phyloP scores from a whole-genome alignment of 768 basidiomycete species.

The Panellus pusillus region DNA sequence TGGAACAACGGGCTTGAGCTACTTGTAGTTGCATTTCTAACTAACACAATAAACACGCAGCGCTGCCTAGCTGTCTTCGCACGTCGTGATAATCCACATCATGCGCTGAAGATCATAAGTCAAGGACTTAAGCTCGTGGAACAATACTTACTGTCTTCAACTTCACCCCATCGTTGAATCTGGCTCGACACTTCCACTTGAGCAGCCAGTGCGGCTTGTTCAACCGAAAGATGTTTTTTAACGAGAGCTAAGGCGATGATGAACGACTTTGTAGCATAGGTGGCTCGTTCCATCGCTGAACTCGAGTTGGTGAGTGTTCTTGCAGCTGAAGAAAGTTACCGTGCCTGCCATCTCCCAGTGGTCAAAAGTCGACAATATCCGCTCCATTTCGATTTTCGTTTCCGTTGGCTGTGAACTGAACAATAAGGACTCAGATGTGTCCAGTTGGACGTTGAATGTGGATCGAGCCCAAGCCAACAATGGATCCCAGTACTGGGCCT shows the following conservation, averaged over 20 bases:
- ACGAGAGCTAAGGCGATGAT: conserved; percentile 85
- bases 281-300: conserved; percentile 87
- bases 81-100: conserved; percentile 98
- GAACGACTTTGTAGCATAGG: conserved; percentile 88
- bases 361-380: conserved; percentile 64
- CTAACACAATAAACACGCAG: conserved; percentile 57
- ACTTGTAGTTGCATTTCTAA: conserved; percentile 15
- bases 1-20: not conserved
- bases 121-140: conserved; percentile 2
- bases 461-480: conserved; percentile 75
- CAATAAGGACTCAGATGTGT: conserved; percentile 70
- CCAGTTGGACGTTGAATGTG: conserved; percentile 66
- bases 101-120: conserved; percentile 62
- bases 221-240: conserved; percentile 70
- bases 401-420: conserved; percentile 67
- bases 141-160: conserved; percentile 87
- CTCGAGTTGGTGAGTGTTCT: not conserved
- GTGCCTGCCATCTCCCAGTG: conserved; percentile 88
- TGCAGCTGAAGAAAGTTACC: conserved; percentile 25
- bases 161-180: conserved; percentile 98
- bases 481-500: conserved; percentile 86
- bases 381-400: conserved; percentile 59
- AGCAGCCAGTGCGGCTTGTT: conserved; percentile 81
- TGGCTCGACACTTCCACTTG: conserved; percentile 95
- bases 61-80: conserved; percentile 81